These are phyloP conservation scores for Saccharomyces hybrid DNA, from an alignment of 1,139 yeast species.

Conservation along the genomic window DNA sequence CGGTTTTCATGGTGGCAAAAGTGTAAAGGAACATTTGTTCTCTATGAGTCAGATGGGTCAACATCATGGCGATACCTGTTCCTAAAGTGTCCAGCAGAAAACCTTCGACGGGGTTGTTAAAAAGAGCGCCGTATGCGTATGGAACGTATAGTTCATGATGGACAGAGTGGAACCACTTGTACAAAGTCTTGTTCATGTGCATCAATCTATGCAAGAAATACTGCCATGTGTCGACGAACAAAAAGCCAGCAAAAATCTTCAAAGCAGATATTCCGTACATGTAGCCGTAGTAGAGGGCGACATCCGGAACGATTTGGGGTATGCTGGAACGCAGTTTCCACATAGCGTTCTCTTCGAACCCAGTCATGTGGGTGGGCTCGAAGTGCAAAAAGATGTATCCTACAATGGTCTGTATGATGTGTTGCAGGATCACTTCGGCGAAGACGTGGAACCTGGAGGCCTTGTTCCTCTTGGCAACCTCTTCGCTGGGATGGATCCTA, in stretches of 20 bases:
- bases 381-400: slow-evolving; percentile 50
- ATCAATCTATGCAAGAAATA: slow-evolving; percentile 79
- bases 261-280: slow-evolving; percentile 53
- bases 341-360: slow-evolving; percentile 60
- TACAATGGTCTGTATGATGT: slow-evolving; percentile 65
- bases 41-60: slow-evolving; percentile 60
- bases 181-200: slow-evolving; percentile 74
- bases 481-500: slow-evolving; percentile 88
- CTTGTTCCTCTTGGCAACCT: slow-evolving; percentile 65
- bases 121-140: slow-evolving; percentile 92
- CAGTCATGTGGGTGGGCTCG: slow-evolving; percentile 63
- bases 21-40: slow-evolving; percentile 70
- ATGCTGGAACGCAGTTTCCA: slow-evolving; percentile 54
- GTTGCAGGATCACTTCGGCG: slow-evolving; percentile 78
- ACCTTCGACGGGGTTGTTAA: slow-evolving; percentile 91
- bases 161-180: slow-evolving; percentile 80
- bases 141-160: slow-evolving; percentile 94
- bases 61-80: slow-evolving; percentile 70
- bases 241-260: slow-evolving; percentile 55
- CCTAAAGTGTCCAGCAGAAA: slow-evolving; percentile 86
- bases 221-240: slow-evolving; percentile 90
- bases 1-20: slow-evolving; percentile 90
- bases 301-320: slow-evolving; percentile 37
- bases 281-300: slow-evolving; percentile 42
- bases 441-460: slow-evolving; percentile 64